phyloP scores from a whole-genome alignment of 768 basidiomycete genomes.

The Podaxis carcinomalis region DNA sequence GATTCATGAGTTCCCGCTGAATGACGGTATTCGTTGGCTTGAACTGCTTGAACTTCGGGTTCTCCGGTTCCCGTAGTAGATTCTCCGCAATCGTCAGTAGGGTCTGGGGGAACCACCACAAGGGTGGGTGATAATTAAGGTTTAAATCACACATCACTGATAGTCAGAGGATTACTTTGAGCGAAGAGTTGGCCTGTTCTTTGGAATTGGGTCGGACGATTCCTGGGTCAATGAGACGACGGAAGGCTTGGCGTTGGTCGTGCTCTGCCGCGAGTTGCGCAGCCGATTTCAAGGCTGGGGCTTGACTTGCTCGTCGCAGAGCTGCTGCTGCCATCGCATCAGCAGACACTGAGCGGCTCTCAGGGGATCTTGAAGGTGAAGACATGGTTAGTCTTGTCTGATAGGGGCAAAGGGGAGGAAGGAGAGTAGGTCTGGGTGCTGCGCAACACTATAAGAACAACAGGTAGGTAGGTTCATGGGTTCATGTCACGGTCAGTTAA shows the following conservation, averaged over 20 bases:
- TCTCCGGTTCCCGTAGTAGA: conserved; percentile 66
- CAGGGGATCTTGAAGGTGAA: conserved; percentile 1
- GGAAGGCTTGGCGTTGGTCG: conserved; percentile 66
- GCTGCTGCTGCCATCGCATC: conserved; percentile 40
- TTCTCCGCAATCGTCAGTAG: conserved; percentile 69
- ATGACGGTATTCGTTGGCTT: conserved; percentile 71
- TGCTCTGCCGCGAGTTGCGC: conserved; percentile 47
- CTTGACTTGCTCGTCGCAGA: conserved; percentile 34
- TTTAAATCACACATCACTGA: conserved; percentile 14
- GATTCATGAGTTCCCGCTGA: conserved; percentile 62
- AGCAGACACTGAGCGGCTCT: conserved; percentile 21
- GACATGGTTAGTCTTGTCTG: background rate
- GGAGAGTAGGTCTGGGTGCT: background rate
- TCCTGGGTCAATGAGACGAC: conserved; percentile 75
- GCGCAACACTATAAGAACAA: background rate
- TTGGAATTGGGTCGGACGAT: conserved; percentile 69
- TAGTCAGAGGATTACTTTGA: conserved; percentile 47
- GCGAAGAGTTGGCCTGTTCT: conserved; percentile 52
- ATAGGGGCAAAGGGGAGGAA: background rate
- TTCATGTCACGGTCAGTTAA: background rate
- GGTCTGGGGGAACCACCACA: conserved; percentile 38
- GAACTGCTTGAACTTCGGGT: conserved; percentile 69
- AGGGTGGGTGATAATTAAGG: conserved; percentile 8
- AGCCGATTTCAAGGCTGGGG: conserved; percentile 29
- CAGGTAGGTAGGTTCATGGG: no score